phyloP scores from a whole-genome alignment of 768 basidiomycete genomes.

The Clavaria fumosa region DNA sequence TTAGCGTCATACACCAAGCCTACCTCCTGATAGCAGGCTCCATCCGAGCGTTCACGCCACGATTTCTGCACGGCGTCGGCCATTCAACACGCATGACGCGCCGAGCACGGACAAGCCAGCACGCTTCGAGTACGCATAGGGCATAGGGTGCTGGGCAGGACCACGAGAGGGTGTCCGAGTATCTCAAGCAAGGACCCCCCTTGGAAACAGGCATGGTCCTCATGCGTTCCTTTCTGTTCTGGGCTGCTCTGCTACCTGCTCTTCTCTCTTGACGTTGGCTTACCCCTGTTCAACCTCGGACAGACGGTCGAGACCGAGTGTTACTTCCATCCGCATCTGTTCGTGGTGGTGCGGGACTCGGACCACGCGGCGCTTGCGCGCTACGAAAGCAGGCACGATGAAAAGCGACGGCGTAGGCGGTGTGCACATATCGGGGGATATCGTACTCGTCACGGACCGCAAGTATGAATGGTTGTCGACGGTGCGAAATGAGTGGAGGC shows the following conservation, averaged over 20 bases:
- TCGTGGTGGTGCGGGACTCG: slow-evolving; percentile 48
- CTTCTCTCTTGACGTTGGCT: background rate
- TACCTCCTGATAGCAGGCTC: slow-evolving; percentile 89
- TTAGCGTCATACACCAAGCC: slow-evolving; percentile 70
- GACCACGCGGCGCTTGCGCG: slow-evolving; percentile 49
- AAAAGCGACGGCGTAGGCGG: slow-evolving; percentile 84
- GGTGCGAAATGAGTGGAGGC: slow-evolving; percentile 80
- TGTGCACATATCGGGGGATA: slow-evolving; percentile 90
- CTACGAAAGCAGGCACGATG: slow-evolving; percentile 41
- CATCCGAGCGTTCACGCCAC: slow-evolving; percentile 73
- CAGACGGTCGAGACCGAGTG: slow-evolving; percentile 86
- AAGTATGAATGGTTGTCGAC: slow-evolving; percentile 80
- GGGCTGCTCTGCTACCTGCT: slow-evolving; percentile 5
- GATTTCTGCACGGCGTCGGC: slow-evolving; percentile 88
- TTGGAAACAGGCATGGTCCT: slow-evolving; percentile 75
- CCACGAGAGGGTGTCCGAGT: slow-evolving; percentile 62
- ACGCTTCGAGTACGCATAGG: too few relatives aligned
- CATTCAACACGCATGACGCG: slow-evolving; percentile 90
- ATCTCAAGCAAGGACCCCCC: slow-evolving; percentile 64
- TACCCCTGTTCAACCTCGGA: too few relatives aligned
- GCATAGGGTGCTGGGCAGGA: slow-evolving; percentile 17
- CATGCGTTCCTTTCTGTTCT: slow-evolving; percentile 35
- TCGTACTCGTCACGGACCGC: slow-evolving; percentile 56
- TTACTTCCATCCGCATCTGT: slow-evolving; percentile 70
- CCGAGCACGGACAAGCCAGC: slow-evolving; percentile 64